Evolutionary conservation across 305 asterid genomes (phyloP).

Genomic region (Withania somnifera): DNA sequence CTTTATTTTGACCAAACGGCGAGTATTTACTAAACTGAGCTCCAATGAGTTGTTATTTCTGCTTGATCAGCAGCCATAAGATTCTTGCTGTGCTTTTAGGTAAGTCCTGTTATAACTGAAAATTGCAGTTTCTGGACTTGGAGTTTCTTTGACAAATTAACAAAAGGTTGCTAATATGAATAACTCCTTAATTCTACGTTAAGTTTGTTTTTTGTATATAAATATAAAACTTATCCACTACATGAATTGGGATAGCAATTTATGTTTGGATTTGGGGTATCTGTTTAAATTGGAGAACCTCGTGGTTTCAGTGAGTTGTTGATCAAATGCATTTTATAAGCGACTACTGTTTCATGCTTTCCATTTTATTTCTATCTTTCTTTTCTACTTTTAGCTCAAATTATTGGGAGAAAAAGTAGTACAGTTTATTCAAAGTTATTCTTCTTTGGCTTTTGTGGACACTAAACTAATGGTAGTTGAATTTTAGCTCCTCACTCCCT

Average conservation of each 20-base stretch:
- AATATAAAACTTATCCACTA: neutral
- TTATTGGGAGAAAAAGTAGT: neutral
- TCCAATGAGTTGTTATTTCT: neutral
- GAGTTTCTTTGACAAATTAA: neutral
- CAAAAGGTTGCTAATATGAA: neutral
- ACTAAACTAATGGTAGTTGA: neutral
- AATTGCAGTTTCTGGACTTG: neutral
- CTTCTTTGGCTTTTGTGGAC: neutral
- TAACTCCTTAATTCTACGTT: neutral
- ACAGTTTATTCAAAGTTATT: neutral
- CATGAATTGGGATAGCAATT: neutral
- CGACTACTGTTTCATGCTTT: neutral
- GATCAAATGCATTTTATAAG: neutral
- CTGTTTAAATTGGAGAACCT: neutral
- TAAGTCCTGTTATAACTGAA: neutral
- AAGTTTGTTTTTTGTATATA: neutral
- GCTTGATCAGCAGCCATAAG: neutral
- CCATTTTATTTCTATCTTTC: neutral
- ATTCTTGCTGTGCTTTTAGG: neutral
- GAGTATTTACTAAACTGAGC: neutral
- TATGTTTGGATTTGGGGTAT: neutral
- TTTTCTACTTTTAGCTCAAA: neutral
- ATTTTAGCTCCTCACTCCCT: neutral
- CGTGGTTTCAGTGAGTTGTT: neutral
- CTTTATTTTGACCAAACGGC: neutral